Percentiles rank a stretch among this genome's conserved stretches.
phyloP scores from a whole-genome alignment of 2,329 filamentous ascomycete species.

The Aspergillus pseudotamarii region DNA sequence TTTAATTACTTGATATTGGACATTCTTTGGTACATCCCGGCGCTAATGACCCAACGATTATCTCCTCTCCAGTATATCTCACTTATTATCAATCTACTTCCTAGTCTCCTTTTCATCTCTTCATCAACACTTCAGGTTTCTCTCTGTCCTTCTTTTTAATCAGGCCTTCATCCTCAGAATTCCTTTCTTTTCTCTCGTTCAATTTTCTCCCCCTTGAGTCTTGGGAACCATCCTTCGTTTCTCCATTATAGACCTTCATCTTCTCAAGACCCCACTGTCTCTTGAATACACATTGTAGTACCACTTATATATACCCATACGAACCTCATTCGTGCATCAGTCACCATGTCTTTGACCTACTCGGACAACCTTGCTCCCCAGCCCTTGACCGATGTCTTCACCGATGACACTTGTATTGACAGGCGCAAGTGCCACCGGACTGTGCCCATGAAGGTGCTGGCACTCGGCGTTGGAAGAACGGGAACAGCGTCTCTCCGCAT shows the following conservation, averaged over 20 bases:
- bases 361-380: conserved; percentile 44
- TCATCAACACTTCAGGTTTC: background rate
- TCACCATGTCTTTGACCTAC: conserved; percentile 38
- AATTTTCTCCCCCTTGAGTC: background rate
- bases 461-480: conserved; percentile 69
- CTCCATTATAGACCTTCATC: background rate
- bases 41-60: conserved; percentile 17
- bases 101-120: background rate
- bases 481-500: conserved; percentile 70
- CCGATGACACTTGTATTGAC: conserved; percentile 69
- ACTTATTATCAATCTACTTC: conserved; percentile 1
- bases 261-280: background rate
- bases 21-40: background rate
- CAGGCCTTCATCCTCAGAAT: background rate
- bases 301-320: background rate
- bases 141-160: background rate
- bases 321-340: background rate
- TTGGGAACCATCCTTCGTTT: background rate
- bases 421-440: conserved; percentile 64
- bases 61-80: conserved; percentile 6
- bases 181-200: background rate
- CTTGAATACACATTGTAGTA: background rate
- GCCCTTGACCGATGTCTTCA: conserved; percentile 54
- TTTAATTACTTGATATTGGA: background rate
- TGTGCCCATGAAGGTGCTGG: conserved; percentile 73